These are phyloP conservation scores for Tetrastigma voinierianum DNA, from an alignment of 164 flowering plant genomes.

Conservation along the genomic window DNA sequence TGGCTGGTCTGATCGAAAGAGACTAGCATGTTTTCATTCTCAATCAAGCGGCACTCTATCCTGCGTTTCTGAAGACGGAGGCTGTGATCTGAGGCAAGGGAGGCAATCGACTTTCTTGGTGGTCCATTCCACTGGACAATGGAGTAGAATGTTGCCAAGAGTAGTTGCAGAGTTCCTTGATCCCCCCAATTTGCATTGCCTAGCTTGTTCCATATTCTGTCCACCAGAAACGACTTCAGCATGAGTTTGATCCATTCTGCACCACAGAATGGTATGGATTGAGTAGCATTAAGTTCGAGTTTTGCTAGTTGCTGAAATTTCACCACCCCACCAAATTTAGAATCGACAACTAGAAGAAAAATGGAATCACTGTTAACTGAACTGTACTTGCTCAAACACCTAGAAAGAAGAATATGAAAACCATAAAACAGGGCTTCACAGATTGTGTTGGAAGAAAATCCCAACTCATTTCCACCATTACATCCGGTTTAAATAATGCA, in stretches of 20 bases:
- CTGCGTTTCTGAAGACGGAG: conserved; percentile 72
- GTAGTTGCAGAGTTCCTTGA: conserved; percentile 64
- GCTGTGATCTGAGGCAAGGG: conserved; percentile 70
- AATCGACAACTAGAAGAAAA: conserved; percentile 53
- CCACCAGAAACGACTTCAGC: conserved; percentile 62
- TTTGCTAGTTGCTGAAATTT: conserved; percentile 68
- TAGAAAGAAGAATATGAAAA: conserved; percentile 54
- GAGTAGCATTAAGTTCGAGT: conserved; percentile 46
- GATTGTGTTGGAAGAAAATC: conserved; percentile 37
- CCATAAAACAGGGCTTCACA: conserved; percentile 70
- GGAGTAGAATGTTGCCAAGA: conserved; percentile 72
- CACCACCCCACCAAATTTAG: conserved; percentile 70
- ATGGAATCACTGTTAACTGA: conserved; percentile 32
- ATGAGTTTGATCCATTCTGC: conserved; percentile 65
- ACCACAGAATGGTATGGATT: conserved; percentile 56
- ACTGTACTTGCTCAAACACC: conserved; percentile 47
- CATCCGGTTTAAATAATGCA: conserved; percentile 47
- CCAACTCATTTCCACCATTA: conserved; percentile 38
- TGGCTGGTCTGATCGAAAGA: conserved; percentile 22
- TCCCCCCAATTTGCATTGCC: conserved; percentile 92
- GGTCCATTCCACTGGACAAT: conserved; percentile 64
- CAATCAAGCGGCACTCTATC: conserved; percentile 41
- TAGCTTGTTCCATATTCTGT: conserved; percentile 80
- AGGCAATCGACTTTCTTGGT: conserved; percentile 62
- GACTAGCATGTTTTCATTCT: conserved; percentile 38